Conservation (phyloP, 257 asterid genomes). For the Nicotiana paniculata region DNA sequence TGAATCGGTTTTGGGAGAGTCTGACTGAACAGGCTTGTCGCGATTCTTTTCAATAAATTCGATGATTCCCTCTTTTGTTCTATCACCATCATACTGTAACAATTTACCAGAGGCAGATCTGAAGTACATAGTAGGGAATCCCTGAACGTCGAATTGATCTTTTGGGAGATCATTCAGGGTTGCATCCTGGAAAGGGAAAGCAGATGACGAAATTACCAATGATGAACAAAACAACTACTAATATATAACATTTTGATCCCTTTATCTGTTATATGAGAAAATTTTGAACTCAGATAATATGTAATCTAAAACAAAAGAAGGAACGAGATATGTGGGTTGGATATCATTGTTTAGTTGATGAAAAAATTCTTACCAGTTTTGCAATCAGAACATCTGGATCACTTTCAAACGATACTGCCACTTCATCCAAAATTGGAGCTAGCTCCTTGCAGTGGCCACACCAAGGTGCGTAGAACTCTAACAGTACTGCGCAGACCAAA, state of each 20-base stretch:
- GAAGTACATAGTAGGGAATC: conserved; percentile 22
- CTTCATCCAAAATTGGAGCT: conserved; percentile 86
- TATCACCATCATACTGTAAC: conserved; percentile 8
- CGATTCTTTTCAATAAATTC: conserved; percentile 20
- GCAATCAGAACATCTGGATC: conserved; percentile 62
- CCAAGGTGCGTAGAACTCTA: conserved; percentile 88
- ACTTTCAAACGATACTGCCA: conserved; percentile 50
- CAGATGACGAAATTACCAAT: neutral
- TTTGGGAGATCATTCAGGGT: conserved; percentile 12
- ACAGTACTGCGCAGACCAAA: conserved; percentile 34
- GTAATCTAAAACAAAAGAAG: neutral
- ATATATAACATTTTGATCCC: neutral
- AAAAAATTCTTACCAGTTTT: conserved; percentile 42
- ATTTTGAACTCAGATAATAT: neutral
- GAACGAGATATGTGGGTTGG: neutral
- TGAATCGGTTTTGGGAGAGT: neutral
- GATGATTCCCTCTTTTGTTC: conserved; percentile 18
- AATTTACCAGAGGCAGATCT: conserved; percentile 19
- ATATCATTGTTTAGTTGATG: neutral
- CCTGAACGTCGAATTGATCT: conserved; percentile 4
- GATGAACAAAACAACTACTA: neutral
- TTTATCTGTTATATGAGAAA: neutral
- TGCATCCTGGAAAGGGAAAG: conserved; percentile 11
- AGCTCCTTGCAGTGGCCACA: conserved; percentile 82
- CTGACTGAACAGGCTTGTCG: conserved; percentile 1